Base-by-base conservation (phyloP, 2,329 filamentous ascomycete species). In the Pyricularia grisea region DNA sequence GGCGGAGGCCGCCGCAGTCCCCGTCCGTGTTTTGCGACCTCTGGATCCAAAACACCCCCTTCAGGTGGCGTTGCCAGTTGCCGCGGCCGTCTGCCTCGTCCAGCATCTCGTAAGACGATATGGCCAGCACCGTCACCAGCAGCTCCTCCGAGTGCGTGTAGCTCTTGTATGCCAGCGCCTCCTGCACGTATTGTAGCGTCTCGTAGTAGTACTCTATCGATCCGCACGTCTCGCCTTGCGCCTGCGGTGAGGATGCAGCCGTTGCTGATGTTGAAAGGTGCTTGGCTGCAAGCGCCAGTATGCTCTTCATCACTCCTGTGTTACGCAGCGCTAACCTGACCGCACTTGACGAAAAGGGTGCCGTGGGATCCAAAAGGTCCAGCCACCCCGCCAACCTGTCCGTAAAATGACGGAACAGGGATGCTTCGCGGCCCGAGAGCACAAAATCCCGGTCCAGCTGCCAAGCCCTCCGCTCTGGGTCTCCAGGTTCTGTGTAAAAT, bases 281-380 rank as follows among this genome's bases (percentile, higher is more conserved):
- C 14, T 30, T 31, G 31, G 68, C 28, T 5, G 69, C 68, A n/a
- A 72, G 65, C 17, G 71, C 71, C 7, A 72, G 69, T 31, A 72
- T 70, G 61, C 71, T 70, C 27, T 72, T 71, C 71, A 72, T 71
- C 11, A 72, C 69, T 9, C 71, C 71, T 10, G 31, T 17, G 65
- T 71, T 71, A 65, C 67, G 36, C 65, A 71, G 20, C 12, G 70
- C 68, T 30, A 71, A 60, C 27, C 67, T 67, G 27, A 67, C 68
- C 10, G 85, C 91, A 70, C 89, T 95, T 82, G 95, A 95, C 80
- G 90, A 97, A 88, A 95, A 94, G 88, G 93, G 93, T 79, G 91
- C 99, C 76, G 81, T 96, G 74, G 95, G 99, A 90, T 94, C 94
- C 75, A 94, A 65, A 67, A 69, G 20, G 60, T 70, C 70, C 2